These are phyloP conservation scores for Allantophomopsis lycopodina DNA, from an alignment of 2,329 filamentous ascomycete species.

Conservation along the genomic window DNA sequence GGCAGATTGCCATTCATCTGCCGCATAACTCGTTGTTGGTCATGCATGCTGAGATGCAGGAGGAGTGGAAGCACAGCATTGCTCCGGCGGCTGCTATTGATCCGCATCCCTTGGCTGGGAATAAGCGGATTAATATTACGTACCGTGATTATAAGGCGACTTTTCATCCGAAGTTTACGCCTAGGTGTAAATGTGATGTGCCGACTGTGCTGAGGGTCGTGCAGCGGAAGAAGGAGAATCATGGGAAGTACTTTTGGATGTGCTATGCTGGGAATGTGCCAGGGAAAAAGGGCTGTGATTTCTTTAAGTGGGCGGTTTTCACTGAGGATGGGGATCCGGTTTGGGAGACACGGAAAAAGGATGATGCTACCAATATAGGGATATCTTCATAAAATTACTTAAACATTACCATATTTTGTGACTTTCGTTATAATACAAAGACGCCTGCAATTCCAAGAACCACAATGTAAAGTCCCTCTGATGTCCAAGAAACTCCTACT, in stretches of 20 bases:
- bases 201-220: constrained; percentile 62
- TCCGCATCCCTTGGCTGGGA: constrained; percentile 71
- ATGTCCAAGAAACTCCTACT: too few species aligned
- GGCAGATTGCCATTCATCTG: constrained; percentile 84
- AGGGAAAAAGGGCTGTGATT: constrained; percentile 55
- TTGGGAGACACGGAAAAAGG: constrained; percentile 26
- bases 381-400: too few species aligned
- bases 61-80: constrained; percentile 89
- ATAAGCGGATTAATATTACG: constrained; percentile 80
- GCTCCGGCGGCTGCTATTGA: constrained; percentile 62
- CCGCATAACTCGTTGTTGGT: constrained; percentile 88
- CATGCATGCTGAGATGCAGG: constrained; percentile 98
- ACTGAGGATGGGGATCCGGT: constrained; percentile 73
- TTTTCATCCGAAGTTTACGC: constrained; percentile 66
- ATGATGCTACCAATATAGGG: too few species aligned
- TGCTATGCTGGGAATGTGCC: constrained; percentile 66
- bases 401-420: too few species aligned
- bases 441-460: too few species aligned
- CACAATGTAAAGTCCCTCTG: too few species aligned
- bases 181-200: constrained; percentile 62
- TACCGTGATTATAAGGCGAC: constrained; percentile 74
- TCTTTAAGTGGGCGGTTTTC: constrained; percentile 79
- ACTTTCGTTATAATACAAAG: too few species aligned
- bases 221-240: constrained; percentile 62
- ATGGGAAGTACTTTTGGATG: constrained; percentile 87